Base-by-base conservation (phyloP, 768 basidiomycete genomes). In the Tulasnella sp. region DNA sequence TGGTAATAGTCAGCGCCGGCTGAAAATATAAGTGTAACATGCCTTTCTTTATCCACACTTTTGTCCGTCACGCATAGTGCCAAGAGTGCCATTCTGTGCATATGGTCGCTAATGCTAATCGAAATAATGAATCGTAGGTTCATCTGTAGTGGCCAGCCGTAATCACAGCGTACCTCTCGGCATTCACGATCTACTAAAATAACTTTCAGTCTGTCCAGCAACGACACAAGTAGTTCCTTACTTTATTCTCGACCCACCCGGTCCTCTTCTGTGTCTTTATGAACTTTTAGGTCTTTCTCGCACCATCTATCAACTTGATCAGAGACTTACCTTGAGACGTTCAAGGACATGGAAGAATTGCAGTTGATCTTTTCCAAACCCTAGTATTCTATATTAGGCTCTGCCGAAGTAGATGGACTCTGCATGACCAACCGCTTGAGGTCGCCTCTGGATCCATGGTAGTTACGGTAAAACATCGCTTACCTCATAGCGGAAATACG, bases 21-120 rank as follows among this genome's bases (percentile, higher is more conserved):
- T 48, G 19, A 48, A n/a, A 48, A 48, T 48, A n/a, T 8, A 29
- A n/a, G n/a, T 24, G 29, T 19, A 4, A 67, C 80, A 53, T 61
- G 89, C 89, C 85, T 86, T 66, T 86, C 70, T 26, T 87, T 70
- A 69, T 89, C 86, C 7, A 91, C 77, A 0, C 75, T 76, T n/a
- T 72, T 52, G 67, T 89, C 89, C 0, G 89, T 84, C 4, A 82
- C 79, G 62, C 91, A 86, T 82, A 99, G 85, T 3, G 92, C 85
- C 44, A 98, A 78, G n/a, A 97, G 70, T 1, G 91, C 86, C 95
- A 99, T 97, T 49, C 95, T 77, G 69, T 92, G 89, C 95, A 96
- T 97, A 67, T 97, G 94, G 70, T 98, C 95, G 7, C 91, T 84
- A 63, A 97, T 94, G 64, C 88, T 91, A 49, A 42, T 50, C 3